Evolutionary conservation across 139 green algal genomes (phyloP), one percentile per base, ranked within the genome.

Genomic region (Tetradesmus obliquus): DNA sequence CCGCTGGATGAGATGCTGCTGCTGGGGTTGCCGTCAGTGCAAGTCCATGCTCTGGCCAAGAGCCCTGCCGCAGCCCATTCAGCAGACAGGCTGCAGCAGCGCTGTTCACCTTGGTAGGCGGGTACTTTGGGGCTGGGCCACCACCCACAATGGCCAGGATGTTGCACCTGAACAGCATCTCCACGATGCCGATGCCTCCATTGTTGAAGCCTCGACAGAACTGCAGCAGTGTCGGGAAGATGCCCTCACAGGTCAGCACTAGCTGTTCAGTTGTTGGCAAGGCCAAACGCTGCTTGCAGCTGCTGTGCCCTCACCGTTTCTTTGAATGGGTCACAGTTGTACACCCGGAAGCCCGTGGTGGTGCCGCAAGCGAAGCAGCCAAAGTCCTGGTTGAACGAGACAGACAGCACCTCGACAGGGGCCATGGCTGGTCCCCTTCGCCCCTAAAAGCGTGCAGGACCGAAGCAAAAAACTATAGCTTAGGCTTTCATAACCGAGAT

Each of bases 161-260:
- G 93, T 99, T 99, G 94, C 96, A 99, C 13, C 97, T 94, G 82
- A 99, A 99, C 1, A 99, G 93, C 98, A 99, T 99, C 86, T 99
- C 97, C 6, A 99, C 97, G 5, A 97, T 93, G 0, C 93, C 97
- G 57, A 99, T 97, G 19, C 96, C 97, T 1, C 94, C 96, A 90
- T 95, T 94, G 53, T 96, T 94, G 87, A 98, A 98, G 60, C 97
- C 95, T 10, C 97, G 94, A n/a, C 97, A 95, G 71, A 98, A 98
- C 97, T 98, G 95, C 92, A 93, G 12, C n/a, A 62, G 24, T 72
- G 51, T 85, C 5, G 53, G n/a, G 74, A 54, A 5, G 7, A 82
- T 82, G 74, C 74, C n/a, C n/a, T 53, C n/a, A 82, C 74, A 82
- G 66, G 66, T 51, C 76, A 82, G 76, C 76, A 85, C 51, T 24